Evolutionary conservation across 2,329 filamentous ascomycete species (phyloP).

Genomic region (Fusarium verticillioides): DNA sequence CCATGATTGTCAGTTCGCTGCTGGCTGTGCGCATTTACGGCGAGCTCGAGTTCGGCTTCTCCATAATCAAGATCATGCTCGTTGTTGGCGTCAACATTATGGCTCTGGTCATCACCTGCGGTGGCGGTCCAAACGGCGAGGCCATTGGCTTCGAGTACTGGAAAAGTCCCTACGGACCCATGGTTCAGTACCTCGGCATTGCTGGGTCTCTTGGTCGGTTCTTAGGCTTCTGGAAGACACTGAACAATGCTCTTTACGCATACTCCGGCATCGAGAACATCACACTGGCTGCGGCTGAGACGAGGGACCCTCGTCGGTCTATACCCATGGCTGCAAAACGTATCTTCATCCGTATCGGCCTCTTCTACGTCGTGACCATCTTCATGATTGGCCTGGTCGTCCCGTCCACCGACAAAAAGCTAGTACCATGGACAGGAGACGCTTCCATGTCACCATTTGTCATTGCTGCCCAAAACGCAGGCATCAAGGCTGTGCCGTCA

Average conservation of each 20-base stretch:
- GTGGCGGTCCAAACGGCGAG: not conserved
- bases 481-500: not conserved
- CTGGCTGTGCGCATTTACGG: not conserved
- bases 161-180: not conserved
- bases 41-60: conserved; percentile 10
- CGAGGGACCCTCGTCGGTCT: not conserved
- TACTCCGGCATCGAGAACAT: conserved; percentile 7
- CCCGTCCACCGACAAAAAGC: not conserved
- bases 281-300: not conserved
- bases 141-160: conserved; percentile 7
- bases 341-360: not conserved
- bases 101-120: conserved; percentile 1
- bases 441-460: conserved; percentile 2
- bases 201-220: not conserved
- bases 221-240: not conserved
- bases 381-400: conserved; percentile 13
- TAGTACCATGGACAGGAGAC: not conserved
- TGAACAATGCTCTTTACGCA: conserved; percentile 5
- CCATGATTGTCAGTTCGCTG: not conserved
- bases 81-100: conserved; percentile 7
- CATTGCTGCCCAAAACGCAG: not conserved
- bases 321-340: conserved; percentile 1
- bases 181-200: conserved; percentile 1
- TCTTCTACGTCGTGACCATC: conserved; percentile 10
- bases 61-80: conserved; percentile 3